Evolutionary conservation across 2,329 filamentous ascomycete genomes (phyloP), one percentile per base, ranked within the genome.

Genomic region (Iodosphaeria phyllophila): DNA sequence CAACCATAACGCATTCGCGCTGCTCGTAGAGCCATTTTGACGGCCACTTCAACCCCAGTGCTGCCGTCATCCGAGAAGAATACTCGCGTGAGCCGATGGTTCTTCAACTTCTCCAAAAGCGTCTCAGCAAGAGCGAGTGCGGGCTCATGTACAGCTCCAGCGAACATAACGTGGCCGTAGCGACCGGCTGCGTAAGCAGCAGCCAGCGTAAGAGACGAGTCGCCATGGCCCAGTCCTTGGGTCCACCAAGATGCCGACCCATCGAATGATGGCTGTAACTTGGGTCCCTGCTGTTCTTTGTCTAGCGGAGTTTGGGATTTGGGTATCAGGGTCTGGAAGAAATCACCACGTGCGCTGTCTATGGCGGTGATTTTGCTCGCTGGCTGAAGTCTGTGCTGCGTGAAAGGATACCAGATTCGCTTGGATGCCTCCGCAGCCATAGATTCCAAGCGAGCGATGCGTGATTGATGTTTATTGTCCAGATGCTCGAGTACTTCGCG

Each of bases 181-280:
- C 79, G 63, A 6, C 80, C 79, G 2, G 80, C 77, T 1, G 82
- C 79, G 40, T 89, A 74, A 0, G 80, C 76, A 2, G 79, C 78
- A 1, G 76, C 70, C 2, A 89, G 60, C 0, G 77, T 65, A 1
- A 91, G 55, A 0, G 59, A 51, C 0, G 78, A 65, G 36, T 79
- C 83, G 5, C 72, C 75, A 35, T 91, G 82, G 1, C 82, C 80
- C 0, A 91, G 60, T 3, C 80, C 80, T 47, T 91, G 82, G 0
- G 80, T 91, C 80, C 82, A 91, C 80, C 82, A 91, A 0, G 78
- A 86, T 1, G 79, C 79, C 1, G 79, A 89, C 3, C 74, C 80
- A 36, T 91, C 82, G 28, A 89, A 83, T 0, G 75, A 73, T 1
- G 77, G 62, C 22, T 58, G 60, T 0, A 80, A 48, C 4, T 69